Base-by-base conservation (phyloP, 2,329 filamentous ascomycete genomes). In the Fusarium sp. region DNA sequence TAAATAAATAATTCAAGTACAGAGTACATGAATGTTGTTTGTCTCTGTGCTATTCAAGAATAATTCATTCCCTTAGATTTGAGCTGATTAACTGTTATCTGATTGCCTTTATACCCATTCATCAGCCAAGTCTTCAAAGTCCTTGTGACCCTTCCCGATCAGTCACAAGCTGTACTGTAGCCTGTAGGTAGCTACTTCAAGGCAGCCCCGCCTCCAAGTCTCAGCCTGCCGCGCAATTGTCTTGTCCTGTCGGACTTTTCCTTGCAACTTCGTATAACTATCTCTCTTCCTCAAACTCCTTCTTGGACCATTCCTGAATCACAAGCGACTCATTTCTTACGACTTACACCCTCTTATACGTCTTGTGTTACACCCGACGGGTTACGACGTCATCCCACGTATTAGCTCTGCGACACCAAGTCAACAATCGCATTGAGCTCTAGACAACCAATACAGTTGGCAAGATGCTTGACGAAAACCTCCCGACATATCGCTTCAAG, bases 401-500 rank as follows among this genome's bases (percentile, higher is more conserved):
- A 24, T 59, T 35, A 53, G 41, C 58, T 59, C 53, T 68, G 58
- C 50, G 69, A 70, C 54, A 44, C 58, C 48, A 53, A 54, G 65
- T 38, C 60, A 53, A 50, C 65, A 36, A 50, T 63, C 61, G 57
- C 66, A 55, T 51, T 42, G 30, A 45, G 47, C 45, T 39, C 35
- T 51, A 41, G 24, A 55, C 38, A 30, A 53, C 50, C 24, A 56
- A 63, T 44, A 41, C 41, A n/a, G 28, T 50, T 65, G 41, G 57
- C 66, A 73, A 69, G 36, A 98, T 98, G 95, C 89, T 97, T 78
- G 95, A 98, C 90, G 94, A 97, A 82, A 97, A 95, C 82, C 90
- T 98, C n/a, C 95, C 95, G 63, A 94, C 88, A 50, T 91, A 90
- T 79, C 87, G 84, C 76, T 87, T 88, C 80, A 87, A 85, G 72